phyloP scores from a whole-genome alignment of 768 basidiomycete species.

The Rhizopogon vinicolor region DNA sequence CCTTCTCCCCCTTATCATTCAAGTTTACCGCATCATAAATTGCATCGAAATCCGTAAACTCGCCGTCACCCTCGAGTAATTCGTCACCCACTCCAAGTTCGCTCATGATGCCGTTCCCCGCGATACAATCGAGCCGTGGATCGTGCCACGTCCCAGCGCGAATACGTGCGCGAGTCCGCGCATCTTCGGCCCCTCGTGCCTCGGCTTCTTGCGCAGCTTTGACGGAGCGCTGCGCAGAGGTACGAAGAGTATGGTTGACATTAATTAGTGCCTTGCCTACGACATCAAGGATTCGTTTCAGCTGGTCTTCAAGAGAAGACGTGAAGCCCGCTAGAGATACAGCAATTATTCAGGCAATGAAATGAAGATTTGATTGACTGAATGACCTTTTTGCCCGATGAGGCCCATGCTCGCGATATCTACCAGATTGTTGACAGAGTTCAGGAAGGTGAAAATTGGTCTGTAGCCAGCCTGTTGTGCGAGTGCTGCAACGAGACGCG shows the following conservation, averaged over 20 bases:
- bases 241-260: slow-evolving; percentile 49
- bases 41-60: slow-evolving; percentile 14
- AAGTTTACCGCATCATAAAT: slow-evolving; percentile 1
- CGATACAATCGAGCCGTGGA: slow-evolving; percentile 76
- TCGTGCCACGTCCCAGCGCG: slow-evolving; percentile 77
- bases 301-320: slow-evolving; percentile 72
- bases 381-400: slow-evolving; percentile 88
- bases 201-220: slow-evolving; percentile 33
- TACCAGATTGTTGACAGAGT: slow-evolving; percentile 75
- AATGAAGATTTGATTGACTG: slow-evolving; percentile 27
- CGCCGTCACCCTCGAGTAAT: slow-evolving; percentile 30
- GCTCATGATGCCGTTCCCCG: slow-evolving; percentile 82
- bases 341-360: background rate
- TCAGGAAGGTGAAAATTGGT: slow-evolving; percentile 84
- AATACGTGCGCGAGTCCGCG: slow-evolving; percentile 42
- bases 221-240: slow-evolving; percentile 35
- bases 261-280: slow-evolving; percentile 67
- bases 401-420: slow-evolving; percentile 91
- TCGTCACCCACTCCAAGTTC: slow-evolving; percentile 87
- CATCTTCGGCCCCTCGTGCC: slow-evolving; percentile 33
- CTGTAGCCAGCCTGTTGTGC: slow-evolving; percentile 86
- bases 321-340: slow-evolving; percentile 67
- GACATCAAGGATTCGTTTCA: slow-evolving; percentile 80
- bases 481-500: slow-evolving; percentile 58
- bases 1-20: slow-evolving; percentile 16